Conservation (phyloP, 352 stramenopile species). For the Elongisporangium anandrum region DNA sequence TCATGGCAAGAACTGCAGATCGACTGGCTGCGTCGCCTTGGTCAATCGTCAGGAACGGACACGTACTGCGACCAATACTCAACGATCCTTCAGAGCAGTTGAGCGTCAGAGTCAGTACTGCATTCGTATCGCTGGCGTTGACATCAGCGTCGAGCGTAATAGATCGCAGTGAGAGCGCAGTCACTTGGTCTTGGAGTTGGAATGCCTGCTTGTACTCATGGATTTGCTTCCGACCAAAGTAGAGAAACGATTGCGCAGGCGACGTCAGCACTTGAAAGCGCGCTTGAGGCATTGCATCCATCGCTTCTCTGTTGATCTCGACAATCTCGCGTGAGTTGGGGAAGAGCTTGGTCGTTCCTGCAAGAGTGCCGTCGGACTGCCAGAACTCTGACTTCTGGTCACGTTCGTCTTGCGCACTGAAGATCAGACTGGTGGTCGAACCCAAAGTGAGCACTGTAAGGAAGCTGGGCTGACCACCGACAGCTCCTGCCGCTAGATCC, state of each 20-base stretch:
- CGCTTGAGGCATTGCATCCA: constrained; percentile 16
- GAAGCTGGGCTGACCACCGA: constrained; percentile 29
- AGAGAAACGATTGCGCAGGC: constrained; percentile 15
- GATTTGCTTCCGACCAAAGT: constrained; percentile 11
- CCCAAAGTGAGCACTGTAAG: constrained; percentile 25
- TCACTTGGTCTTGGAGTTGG: background rate
- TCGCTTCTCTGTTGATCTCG: constrained; percentile 20
- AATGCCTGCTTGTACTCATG: background rate
- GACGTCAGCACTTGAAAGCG: constrained; percentile 5
- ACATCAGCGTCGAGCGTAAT: constrained; percentile 36
- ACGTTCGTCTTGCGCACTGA: constrained; percentile 30
- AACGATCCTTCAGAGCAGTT: constrained; percentile 29
- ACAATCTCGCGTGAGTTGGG: constrained; percentile 25
- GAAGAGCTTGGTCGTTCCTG: constrained; percentile 31
- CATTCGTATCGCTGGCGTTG: constrained; percentile 5
- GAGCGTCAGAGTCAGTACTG: constrained; percentile 21
- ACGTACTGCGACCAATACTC: constrained; percentile 17
- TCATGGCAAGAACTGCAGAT: constrained; percentile 12
- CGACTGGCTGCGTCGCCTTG: background rate
- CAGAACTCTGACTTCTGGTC: constrained; percentile 43
- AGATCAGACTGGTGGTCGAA: constrained; percentile 11
- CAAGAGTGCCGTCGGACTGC: constrained; percentile 40
- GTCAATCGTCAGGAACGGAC: background rate
- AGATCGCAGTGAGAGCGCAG: constrained; percentile 10
- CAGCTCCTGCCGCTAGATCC: constrained; percentile 50